Evolutionary conservation across 2,329 filamentous ascomycete genomes (phyloP), one percentile per base, ranked within the genome.

Genomic region (Cercospora sp.): DNA sequence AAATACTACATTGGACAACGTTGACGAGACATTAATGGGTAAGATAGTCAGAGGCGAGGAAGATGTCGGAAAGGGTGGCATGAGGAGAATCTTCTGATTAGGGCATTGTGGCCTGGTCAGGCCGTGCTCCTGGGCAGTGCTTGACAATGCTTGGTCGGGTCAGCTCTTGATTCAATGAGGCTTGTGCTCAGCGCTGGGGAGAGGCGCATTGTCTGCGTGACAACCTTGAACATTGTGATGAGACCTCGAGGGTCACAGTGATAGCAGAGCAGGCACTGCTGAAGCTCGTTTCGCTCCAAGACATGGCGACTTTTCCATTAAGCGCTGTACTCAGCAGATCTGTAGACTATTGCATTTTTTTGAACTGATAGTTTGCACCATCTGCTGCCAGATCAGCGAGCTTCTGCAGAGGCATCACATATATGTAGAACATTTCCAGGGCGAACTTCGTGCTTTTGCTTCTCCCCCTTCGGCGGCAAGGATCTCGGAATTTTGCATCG

Each of bases 1-100:
- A 2, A 71, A 66, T 26, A 76, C 74, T 23, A 60, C 42, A 13
- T 76, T 76, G 45, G 75, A 77, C 53, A 59, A 69, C 6, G 57
- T 77, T 7, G 69, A 70, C 40, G 72, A 75, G 48, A 71, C 31
- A 18, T 72, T 72, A 67, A 67, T 75, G 68, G 62, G 63, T 0
- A 67, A 64, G 61, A 53, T 75, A 3, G 69, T 73, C 0, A 33
- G 33, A 1, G 71, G 71, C 1, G 68, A 71, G 51, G 71, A 70
- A 28, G 23, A 67, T 2, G 16, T 64, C 7, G 62, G 48, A 0
- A 66, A 66, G 20, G 63, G 65, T 9, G 71, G 71, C 1, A 63
- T 67, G 68, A 71, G 70, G 61, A 68, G 68, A 63, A 69, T 70
- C 28, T 73, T 71, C 36, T 73, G 67, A 68, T 45, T 28, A 16